Percentiles rank a stretch among this genome's conserved stretches.
Evolutionary conservation across 257 asterid species (phyloP).

Genomic region (Scutellaria baicalensis): DNA sequence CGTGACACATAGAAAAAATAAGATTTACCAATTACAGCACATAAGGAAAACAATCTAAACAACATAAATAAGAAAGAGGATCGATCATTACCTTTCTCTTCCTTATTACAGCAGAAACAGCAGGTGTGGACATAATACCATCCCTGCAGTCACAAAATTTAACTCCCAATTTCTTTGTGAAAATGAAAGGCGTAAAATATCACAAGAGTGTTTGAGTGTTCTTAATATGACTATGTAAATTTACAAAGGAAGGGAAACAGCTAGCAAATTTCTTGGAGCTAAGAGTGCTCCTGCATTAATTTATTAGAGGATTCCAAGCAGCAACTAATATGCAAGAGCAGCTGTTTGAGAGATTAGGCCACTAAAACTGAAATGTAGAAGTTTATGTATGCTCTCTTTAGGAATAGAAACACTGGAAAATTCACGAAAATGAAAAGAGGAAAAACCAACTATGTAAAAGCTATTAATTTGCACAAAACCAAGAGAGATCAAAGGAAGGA

Average conservation of each 20-base stretch:
- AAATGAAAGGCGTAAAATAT: neutral
- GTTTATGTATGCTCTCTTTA: neutral
- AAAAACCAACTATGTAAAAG: neutral
- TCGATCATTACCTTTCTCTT: constrained; percentile 60
- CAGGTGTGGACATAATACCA: constrained; percentile 89
- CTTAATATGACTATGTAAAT: neutral
- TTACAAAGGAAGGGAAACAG: neutral
- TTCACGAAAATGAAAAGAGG: neutral
- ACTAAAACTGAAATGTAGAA: neutral
- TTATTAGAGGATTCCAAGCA: neutral
- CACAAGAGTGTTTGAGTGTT: neutral
- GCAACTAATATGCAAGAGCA: neutral
- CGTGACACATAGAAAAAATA: constrained; percentile 9
- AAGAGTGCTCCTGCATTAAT: neutral
- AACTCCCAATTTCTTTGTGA: neutral
- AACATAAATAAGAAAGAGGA: constrained; percentile 8
- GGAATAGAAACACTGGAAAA: neutral
- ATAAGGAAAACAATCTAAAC: constrained; percentile 4
- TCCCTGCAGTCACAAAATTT: constrained; percentile 49
- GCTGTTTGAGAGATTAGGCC: neutral
- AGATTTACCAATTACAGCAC: neutral
- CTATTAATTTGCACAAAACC: constrained; percentile 1
- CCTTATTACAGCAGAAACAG: constrained; percentile 95
- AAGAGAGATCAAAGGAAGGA: neutral
- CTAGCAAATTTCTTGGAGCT: neutral